Evolutionary conservation across 1,139 yeast genomes (phyloP).

Genomic region (Suhomyces kunorum): DNA sequence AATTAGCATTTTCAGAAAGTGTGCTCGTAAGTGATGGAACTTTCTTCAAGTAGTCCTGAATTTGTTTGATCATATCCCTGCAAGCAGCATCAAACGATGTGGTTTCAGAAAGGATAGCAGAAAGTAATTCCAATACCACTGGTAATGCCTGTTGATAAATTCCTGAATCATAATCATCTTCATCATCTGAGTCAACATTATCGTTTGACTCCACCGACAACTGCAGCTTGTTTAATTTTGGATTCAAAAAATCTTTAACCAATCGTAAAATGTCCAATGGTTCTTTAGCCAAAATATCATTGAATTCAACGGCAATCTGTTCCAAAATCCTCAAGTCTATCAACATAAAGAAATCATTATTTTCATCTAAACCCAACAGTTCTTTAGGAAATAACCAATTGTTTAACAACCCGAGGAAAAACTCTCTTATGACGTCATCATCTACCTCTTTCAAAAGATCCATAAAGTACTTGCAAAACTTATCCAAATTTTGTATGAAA

Average conservation of each 20-base stretch:
- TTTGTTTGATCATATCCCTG: slow-evolving; percentile 25
- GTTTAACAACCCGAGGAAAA: slow-evolving; percentile 55
- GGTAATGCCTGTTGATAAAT: slow-evolving; percentile 29
- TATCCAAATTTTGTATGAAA: slow-evolving; percentile 53
- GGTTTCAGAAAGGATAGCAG: slow-evolving; percentile 54
- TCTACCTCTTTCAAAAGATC: slow-evolving; percentile 53
- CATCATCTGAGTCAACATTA: slow-evolving; percentile 48
- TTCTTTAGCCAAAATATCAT: slow-evolving; percentile 59
- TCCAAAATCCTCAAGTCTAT: slow-evolving; percentile 68
- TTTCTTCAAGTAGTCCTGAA: slow-evolving; percentile 28
- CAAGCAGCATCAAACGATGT: slow-evolving; percentile 28
- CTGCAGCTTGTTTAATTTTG: slow-evolving; percentile 6
- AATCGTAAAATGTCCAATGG: slow-evolving; percentile 62
- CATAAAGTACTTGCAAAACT: slow-evolving; percentile 47
- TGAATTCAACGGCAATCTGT: slow-evolving; percentile 58
- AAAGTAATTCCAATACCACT: slow-evolving; percentile 51
- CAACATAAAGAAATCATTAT: slow-evolving; percentile 44
- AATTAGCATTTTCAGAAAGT: slow-evolving; percentile 17
- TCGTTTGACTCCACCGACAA: slow-evolving; percentile 5
- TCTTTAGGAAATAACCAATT: slow-evolving; percentile 46
- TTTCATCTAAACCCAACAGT: slow-evolving; percentile 25
- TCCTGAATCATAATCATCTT: slow-evolving; percentile 32
- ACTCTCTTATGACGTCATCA: slow-evolving; percentile 44
- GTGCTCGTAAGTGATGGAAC: slow-evolving; percentile 14
- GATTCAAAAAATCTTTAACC: slow-evolving; percentile 48